Conservation (phyloP, 164 flowering plant species). For the Pachysandra terminalis region DNA sequence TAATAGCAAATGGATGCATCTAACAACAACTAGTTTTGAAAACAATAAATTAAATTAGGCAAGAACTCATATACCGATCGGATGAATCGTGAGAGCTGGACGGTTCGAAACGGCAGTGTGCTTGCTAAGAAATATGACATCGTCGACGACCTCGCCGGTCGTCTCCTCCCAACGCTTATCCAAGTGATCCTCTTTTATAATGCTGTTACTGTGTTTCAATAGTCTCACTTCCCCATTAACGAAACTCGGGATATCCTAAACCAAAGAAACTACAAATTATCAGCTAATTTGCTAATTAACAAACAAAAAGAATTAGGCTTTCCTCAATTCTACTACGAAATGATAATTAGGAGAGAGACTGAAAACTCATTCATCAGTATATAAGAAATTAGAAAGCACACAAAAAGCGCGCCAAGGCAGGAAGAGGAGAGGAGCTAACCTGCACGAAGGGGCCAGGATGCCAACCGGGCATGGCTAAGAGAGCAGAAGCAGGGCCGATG, state of each 20-base stretch:
- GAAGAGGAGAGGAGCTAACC: conserved; percentile 26
- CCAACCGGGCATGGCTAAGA: conserved; percentile 87
- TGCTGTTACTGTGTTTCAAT: conserved; percentile 57
- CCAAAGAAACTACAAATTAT: neutral
- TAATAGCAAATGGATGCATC: too few species aligned
- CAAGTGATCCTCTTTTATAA: conserved; percentile 70
- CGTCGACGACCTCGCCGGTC: conserved; percentile 71
- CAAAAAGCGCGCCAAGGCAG: neutral
- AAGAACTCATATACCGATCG: conserved; percentile 53
- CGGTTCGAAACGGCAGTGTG: conserved; percentile 84
- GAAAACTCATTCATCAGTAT: too few species aligned
- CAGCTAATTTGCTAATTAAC: neutral
- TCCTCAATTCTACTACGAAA: neutral
- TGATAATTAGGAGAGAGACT: neutral
- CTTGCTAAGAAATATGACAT: conserved; percentile 74
- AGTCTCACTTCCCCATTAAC: conserved; percentile 55
- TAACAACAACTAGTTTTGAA: too few species aligned
- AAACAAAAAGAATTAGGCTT: neutral
- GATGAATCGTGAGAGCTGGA: conserved; percentile 89
- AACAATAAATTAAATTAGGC: too few species aligned
- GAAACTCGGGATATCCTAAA: conserved; percentile 53
- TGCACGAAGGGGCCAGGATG: conserved; percentile 56
- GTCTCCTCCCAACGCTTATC: conserved; percentile 76
- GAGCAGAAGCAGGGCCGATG: conserved; percentile 70
- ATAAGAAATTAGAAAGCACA: too few species aligned